Base-by-base conservation (phyloP, 495 filamentous ascomycete genomes). In the Bacidia rubella region DNA sequence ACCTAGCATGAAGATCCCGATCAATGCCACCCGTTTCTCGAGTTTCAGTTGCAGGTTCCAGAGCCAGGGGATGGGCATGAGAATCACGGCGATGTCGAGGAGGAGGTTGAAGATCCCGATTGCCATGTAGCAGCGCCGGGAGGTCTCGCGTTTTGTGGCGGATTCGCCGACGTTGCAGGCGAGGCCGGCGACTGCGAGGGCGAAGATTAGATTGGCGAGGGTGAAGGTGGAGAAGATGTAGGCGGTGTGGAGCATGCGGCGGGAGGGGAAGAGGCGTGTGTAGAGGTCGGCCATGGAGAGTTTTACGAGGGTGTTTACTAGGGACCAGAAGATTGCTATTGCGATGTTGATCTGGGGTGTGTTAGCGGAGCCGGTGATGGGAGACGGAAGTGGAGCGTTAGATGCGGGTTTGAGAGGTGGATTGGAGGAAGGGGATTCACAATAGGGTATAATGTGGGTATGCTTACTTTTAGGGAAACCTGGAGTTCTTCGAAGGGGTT, bases 261-360 rank as follows among this genome's bases (percentile, higher is more conserved):
- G 12, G 9, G 41, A 17, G 41, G 41, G 41, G 20, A 44, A 44
- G 41, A 44, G 41, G 41, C 17, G 41, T 9, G 41, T 44, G 41
- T 44, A 44, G 41, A 44, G 41, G 41, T 9, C 7, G 41, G 41
- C 41, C 41, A 44, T 44, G 41, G 15, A 17, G 9, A 44, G 41
- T 44, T 44, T 44, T 44, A 44, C 41, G 15, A 44, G 41, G 41
- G 41, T 44, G 41, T 44, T 44, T 5, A 44, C 41, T 9, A 44
- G 15, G 41, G 41, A 44, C 41, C 41, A 44, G 41, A 44, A 20
- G 41, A 44, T 44, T 9, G 41, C 41, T 7, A 44, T 20, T 7
- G 41, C 41, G 41, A 44, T 20, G 41, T 44, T 44, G 41, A 44
- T 17, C 17, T 44, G 41, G 12, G 19, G 41, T 5, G 20, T 44